Evolutionary conservation across 2,329 filamentous ascomycete genomes (phyloP).

Genomic region (Chrysoporthe deuterocubensis): DNA sequence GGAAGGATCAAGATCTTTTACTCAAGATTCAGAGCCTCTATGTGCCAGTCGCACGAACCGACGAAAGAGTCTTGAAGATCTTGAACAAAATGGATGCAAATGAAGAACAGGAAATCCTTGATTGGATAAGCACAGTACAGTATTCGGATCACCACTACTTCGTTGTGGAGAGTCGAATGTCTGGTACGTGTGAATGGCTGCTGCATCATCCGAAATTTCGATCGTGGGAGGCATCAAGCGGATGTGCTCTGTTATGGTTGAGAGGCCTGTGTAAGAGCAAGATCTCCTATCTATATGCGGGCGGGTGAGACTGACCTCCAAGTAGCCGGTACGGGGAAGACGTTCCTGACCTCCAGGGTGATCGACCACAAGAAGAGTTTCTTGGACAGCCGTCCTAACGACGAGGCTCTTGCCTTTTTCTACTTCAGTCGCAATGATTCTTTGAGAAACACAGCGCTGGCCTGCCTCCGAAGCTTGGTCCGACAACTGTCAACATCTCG

Average conservation of each 20-base stretch:
- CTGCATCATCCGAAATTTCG: constrained; percentile 16
- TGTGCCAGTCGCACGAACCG: neutral
- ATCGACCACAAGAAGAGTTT: constrained; percentile 25
- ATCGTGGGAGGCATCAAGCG: constrained; percentile 22
- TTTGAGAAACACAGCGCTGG: constrained; percentile 34
- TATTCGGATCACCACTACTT: constrained; percentile 25
- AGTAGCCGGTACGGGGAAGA: constrained; percentile 31
- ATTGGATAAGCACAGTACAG: constrained; percentile 29
- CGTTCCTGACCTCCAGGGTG: constrained; percentile 29
- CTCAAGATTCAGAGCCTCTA: neutral
- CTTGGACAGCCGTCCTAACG: constrained; percentile 4
- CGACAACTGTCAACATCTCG: constrained; percentile 36
- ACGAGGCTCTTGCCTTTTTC: constrained; percentile 40
- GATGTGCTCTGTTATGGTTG: constrained; percentile 27
- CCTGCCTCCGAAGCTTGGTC: constrained; percentile 38
- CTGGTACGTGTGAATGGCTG: constrained; percentile 27
- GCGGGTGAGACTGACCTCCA: constrained; percentile 15
- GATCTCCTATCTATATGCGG: neutral
- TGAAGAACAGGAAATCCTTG: constrained; percentile 23
- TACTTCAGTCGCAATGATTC: constrained; percentile 40
- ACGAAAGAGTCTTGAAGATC: neutral
- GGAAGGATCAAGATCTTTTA: neutral
- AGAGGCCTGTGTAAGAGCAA: constrained; percentile 23
- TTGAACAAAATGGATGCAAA: constrained; percentile 15
- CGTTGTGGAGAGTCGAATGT: constrained; percentile 19